Conservation (phyloP, 768 basidiomycete genomes). For the Crucibulum laeve region DNA sequence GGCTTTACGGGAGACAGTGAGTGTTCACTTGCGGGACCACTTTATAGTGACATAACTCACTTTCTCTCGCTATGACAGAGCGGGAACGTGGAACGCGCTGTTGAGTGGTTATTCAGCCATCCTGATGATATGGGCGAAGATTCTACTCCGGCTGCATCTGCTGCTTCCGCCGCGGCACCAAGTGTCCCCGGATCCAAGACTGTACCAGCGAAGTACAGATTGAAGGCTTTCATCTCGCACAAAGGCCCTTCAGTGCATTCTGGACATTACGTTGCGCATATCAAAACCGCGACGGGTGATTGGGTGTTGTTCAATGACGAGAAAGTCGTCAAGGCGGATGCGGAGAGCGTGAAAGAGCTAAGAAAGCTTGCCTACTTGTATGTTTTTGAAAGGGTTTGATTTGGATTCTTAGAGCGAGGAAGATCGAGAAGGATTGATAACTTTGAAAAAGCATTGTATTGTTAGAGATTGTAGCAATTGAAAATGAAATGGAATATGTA, state of each 20-base stretch:
- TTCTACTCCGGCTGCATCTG: constrained; percentile 17
- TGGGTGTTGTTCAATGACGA: constrained; percentile 98
- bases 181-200: constrained; percentile 42
- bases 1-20: constrained; percentile 80
- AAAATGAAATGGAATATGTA: no score
- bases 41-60: neutral
- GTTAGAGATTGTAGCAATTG: no score
- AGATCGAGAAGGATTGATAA: no score
- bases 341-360: constrained; percentile 74
- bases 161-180: constrained; percentile 15
- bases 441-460: no score
- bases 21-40: constrained; percentile 19
- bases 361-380: constrained; percentile 91
- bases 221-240: constrained; percentile 96
- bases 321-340: constrained; percentile 89
- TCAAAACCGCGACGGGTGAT: constrained; percentile 39
- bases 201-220: constrained; percentile 72
- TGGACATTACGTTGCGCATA: constrained; percentile 88
- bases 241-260: constrained; percentile 96
- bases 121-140: constrained; percentile 81
- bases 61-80: constrained; percentile 33
- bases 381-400: constrained; percentile 68
- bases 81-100: constrained; percentile 77
- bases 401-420: no score
- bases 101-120: constrained; percentile 96